These are phyloP conservation scores for Hyaloscypha hepaticicola DNA, from an alignment of 495 filamentous ascomycete species.

Conservation along the genomic window DNA sequence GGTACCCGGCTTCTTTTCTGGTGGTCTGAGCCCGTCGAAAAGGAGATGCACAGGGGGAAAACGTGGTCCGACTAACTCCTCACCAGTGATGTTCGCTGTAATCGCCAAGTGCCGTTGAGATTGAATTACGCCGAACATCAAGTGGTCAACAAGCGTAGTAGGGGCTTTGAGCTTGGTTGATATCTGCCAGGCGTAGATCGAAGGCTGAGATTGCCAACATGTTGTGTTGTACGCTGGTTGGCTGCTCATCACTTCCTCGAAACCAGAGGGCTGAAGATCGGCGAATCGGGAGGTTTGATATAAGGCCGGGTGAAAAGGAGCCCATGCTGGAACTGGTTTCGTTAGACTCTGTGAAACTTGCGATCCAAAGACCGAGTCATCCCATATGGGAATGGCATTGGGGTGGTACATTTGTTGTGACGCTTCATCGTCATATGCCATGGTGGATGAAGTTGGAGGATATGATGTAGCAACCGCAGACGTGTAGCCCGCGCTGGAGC, in stretches of 20 bases:
- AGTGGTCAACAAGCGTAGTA: slow-evolving; percentile 26
- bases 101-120: slow-evolving; percentile 28
- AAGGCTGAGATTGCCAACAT: slow-evolving; percentile 31
- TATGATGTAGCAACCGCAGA: slow-evolving; percentile 5
- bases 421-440: slow-evolving; percentile 19
- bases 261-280: slow-evolving; percentile 23
- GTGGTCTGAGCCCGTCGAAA: slow-evolving; percentile 23
- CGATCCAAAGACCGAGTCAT: slow-evolving; percentile 25
- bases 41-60: slow-evolving; percentile 31
- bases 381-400: slow-evolving; percentile 23
- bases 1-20: slow-evolving; percentile 20
- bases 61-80: slow-evolving; percentile 21
- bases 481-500: slow-evolving; percentile 1
- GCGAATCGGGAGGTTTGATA: slow-evolving; percentile 29
- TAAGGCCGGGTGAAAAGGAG: slow-evolving; percentile 30
- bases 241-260: slow-evolving; percentile 21
- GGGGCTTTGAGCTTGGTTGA: slow-evolving; percentile 31
- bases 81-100: slow-evolving; percentile 14
- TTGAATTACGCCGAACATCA: slow-evolving; percentile 30
- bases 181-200: slow-evolving; percentile 29
- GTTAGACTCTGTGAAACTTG: slow-evolving; percentile 15
- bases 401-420: slow-evolving; percentile 20
- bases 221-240: slow-evolving; percentile 16
- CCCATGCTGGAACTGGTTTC: slow-evolving; percentile 25
- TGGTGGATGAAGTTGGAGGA: slow-evolving; percentile 3